Percentiles rank a stretch among this genome's conserved stretches.
Evolutionary conservation across 1,139 yeast species (phyloP).

Genomic region (Lodderomyces metapsilosis): DNA sequence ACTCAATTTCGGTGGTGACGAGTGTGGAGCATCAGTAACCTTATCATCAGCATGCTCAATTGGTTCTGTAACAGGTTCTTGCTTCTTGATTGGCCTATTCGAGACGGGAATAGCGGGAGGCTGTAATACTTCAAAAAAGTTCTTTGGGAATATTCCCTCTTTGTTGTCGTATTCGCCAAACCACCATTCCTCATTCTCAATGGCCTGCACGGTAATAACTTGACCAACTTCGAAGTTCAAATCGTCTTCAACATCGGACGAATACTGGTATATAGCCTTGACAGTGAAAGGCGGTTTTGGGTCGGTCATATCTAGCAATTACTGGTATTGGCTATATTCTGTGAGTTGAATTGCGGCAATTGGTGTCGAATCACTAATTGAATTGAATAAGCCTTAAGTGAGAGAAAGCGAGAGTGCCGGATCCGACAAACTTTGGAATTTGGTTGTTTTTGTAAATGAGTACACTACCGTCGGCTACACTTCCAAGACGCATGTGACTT

Average conservation of each 20-base stretch:
- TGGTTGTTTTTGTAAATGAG: too few relatives aligned
- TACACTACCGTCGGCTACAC: too few relatives aligned
- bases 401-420: too few relatives aligned
- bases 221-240: conserved; percentile 60
- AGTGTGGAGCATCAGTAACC: conserved; percentile 2
- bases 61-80: conserved; percentile 1
- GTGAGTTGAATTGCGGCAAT: too few relatives aligned
- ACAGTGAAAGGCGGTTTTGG: conserved; percentile 70
- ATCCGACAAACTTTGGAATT: too few relatives aligned
- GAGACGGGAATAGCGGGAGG: conserved; percentile 14
- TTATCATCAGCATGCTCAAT: too few relatives aligned
- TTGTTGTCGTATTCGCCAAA: conserved; percentile 60
- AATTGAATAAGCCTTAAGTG: too few relatives aligned
- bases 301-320: too few relatives aligned
- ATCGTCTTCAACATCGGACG: conserved; percentile 83
- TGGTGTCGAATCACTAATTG: too few relatives aligned
- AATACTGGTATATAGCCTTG: conserved; percentile 67
- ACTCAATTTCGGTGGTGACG: not conserved
- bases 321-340: too few relatives aligned
- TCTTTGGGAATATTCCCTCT: conserved; percentile 84
- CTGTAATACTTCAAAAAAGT: conserved; percentile 58
- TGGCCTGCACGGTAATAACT: conserved; percentile 68
- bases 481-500: too few relatives aligned
- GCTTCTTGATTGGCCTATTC: conserved; percentile 14
- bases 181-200: conserved; percentile 78